Evolutionary conservation across 2,329 filamentous ascomycete species (phyloP).

Genomic region (Trichoderma simmonsii): DNA sequence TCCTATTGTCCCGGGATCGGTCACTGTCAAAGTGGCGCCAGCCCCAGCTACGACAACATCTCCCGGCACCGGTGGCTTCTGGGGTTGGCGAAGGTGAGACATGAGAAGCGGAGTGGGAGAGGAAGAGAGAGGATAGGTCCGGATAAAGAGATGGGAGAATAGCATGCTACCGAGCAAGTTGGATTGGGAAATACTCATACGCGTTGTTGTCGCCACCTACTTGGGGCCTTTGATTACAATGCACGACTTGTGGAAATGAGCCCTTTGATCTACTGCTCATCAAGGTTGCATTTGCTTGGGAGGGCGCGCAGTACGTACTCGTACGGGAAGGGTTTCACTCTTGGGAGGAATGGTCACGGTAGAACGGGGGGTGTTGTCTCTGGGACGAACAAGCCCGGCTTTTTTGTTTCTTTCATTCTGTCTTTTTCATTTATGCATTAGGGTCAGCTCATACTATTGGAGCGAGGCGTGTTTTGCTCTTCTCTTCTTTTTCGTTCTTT

Average conservation of each 20-base stretch:
- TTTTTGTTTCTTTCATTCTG: not conserved
- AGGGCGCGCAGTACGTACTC: not conserved
- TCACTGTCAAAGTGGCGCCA: slow-evolving; percentile 30
- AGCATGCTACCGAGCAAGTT: not conserved
- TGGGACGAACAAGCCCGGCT: not conserved
- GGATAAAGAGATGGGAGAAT: not conserved
- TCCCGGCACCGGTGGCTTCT: slow-evolving; percentile 48
- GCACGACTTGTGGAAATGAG: not conserved
- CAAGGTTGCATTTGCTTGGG: not conserved
- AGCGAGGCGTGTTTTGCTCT: not conserved
- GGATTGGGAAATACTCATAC: not conserved
- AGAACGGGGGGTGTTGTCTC: not conserved
- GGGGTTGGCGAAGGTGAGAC: slow-evolving; percentile 50
- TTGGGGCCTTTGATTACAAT: not conserved
- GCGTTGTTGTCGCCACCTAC: not conserved
- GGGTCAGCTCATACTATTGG: not conserved
- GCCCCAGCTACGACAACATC: slow-evolving; percentile 24
- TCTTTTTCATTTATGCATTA: slow-evolving; percentile 17
- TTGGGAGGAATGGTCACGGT: not conserved
- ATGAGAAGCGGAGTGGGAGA: not conserved
- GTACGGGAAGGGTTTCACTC: not conserved
- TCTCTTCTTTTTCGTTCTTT: slow-evolving; percentile 1
- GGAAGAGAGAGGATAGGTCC: not conserved
- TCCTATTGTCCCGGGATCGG: not conserved
- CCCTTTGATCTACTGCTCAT: not conserved